Evolutionary conservation across 2,329 filamentous ascomycete species (phyloP).

Genomic region (Rhexocercosporidium sp.): DNA sequence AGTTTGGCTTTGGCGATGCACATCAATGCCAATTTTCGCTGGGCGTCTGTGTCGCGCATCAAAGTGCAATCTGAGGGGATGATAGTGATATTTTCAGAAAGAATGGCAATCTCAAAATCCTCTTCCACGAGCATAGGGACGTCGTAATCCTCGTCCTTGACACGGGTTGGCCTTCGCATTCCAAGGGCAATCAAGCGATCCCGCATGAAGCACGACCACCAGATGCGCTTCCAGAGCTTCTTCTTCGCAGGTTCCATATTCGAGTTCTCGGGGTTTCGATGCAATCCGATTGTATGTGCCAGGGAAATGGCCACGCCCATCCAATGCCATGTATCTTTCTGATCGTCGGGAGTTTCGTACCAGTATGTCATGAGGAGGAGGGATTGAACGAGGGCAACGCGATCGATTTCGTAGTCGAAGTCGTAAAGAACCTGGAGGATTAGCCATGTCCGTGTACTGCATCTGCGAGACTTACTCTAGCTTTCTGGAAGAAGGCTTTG

Average conservation of each 20-base stretch:
- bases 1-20: constrained; percentile 92
- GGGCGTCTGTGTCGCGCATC: constrained; percentile 72
- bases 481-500: constrained; percentile 87
- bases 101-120: constrained; percentile 80
- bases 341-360: constrained; percentile 96
- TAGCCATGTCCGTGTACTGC: constrained; percentile 17
- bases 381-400: constrained; percentile 85
- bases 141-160: constrained; percentile 92
- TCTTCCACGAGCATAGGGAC: constrained; percentile 85
- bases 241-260: constrained; percentile 76
- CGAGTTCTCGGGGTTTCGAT: constrained; percentile 82
- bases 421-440: constrained; percentile 77
- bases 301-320: constrained; percentile 95
- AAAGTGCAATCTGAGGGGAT: constrained; percentile 74
- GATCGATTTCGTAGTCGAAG: constrained; percentile 92
- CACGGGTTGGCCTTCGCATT: constrained; percentile 89
- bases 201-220: constrained; percentile 98
- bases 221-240: constrained; percentile 91
- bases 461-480: constrained; percentile 65
- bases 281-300: constrained; percentile 90
- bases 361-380: constrained; percentile 94
- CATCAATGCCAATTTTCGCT: constrained; percentile 81
- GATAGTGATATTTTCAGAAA: constrained; percentile 70
- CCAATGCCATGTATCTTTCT: constrained; percentile 99
- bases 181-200: constrained; percentile 91